Conservation (phyloP, 345 rosid genomes). For the Citrus cavaleriei region DNA sequence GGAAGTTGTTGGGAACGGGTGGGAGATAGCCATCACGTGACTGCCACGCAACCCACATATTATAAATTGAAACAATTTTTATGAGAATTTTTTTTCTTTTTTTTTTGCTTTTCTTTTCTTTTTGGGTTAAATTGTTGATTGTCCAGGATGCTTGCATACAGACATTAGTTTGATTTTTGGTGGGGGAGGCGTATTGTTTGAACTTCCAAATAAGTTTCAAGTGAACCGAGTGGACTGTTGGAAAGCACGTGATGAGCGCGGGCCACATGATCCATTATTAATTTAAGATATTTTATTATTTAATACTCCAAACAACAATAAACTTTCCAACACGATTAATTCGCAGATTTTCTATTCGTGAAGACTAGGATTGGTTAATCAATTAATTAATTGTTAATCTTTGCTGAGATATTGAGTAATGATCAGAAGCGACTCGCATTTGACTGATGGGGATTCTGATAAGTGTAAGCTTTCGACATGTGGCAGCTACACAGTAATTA, state of each 20-base stretch:
- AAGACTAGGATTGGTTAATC: no score
- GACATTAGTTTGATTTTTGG: constrained; percentile 1
- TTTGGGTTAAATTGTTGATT: background rate
- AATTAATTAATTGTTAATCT: no score
- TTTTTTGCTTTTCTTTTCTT: no score
- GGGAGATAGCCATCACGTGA: constrained; percentile 30
- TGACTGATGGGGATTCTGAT: background rate
- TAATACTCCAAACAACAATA: background rate
- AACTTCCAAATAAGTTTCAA: background rate
- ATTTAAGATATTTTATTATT: background rate
- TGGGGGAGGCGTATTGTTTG: background rate
- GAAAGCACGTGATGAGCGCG: background rate
- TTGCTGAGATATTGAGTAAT: background rate
- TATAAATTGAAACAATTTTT: background rate
- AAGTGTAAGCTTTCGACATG: background rate
- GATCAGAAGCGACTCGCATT: background rate
- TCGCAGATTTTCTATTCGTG: no score
- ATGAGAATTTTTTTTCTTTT: background rate
- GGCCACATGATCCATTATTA: constrained; percentile 3
- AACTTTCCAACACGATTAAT: background rate
- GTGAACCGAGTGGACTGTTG: background rate
- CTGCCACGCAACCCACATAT: constrained; percentile 26
- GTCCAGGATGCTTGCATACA: no score
- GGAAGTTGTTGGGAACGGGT: constrained; percentile 33
- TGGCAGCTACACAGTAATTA: background rate